phyloP scores from a whole-genome alignment of 148 eudicot genomes.

The Vaccinium darrowii region DNA sequence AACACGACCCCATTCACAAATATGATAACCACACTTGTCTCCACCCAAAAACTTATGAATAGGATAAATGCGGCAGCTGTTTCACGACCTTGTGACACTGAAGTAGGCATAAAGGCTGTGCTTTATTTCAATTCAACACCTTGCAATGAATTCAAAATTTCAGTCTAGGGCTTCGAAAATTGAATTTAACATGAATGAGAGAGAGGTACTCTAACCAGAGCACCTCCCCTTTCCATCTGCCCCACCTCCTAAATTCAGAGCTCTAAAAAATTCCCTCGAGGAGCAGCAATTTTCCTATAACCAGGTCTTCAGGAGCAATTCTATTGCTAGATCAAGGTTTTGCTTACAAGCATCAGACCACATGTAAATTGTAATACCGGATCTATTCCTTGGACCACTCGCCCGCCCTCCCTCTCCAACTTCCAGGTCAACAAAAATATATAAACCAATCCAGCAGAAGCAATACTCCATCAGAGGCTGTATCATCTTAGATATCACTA shows the following conservation, averaged over 20 bases:
- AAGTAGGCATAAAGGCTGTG: not conserved
- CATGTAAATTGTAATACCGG: too few relatives aligned
- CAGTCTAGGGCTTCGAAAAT: not conserved
- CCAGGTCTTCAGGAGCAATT: not conserved
- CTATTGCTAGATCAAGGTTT: too few relatives aligned
- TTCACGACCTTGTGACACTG: not conserved
- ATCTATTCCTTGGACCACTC: too few relatives aligned
- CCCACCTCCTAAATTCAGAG: not conserved
- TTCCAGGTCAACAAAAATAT: conserved; percentile 1
- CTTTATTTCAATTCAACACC: not conserved
- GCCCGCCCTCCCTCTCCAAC: not conserved
- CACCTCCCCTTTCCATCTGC: not conserved
- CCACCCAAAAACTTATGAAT: not conserved
- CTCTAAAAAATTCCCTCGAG: not conserved
- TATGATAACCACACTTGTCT: not conserved
- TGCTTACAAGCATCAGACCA: too few relatives aligned
- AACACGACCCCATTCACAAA: not conserved
- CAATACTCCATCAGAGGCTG: not conserved
- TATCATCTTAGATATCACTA: not conserved
- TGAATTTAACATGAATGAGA: not conserved
- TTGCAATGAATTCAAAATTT: not conserved
- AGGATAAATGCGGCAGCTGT: too few relatives aligned
- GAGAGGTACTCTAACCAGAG: not conserved
- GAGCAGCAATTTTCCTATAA: not conserved
- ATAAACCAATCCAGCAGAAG: not conserved